Evolutionary conservation across 306 rosid species (phyloP), one percentile per base, ranked within the genome.

Genomic region (Cercis canadensis): DNA sequence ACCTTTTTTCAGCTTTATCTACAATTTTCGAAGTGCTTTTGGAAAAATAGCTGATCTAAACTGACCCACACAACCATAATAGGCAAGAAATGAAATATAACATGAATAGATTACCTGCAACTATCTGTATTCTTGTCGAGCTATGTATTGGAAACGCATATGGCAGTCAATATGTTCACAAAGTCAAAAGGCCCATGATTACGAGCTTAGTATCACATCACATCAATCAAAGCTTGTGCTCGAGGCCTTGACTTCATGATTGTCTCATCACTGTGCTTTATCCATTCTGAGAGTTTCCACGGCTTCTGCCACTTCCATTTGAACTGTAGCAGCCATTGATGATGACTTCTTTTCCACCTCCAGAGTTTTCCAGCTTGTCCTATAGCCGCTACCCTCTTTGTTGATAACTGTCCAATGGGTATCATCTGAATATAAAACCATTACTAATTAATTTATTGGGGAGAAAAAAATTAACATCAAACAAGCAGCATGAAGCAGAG

Each of bases 241-340:
- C 83, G 84, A 62, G 92, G 84, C 86, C 79, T 87, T 31, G 96
- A 77, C 65, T 85, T 79, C 81, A 90, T 86, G 75, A 90, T 86
- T 56, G 96, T 90, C 82, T 90, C 94, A 61, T 90, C 96, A 55
- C 83, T 86, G 74, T 90, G 96, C 82, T 90, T 90, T 74, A 90
- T 90, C 96, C 89, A 90, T 72, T 90, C 96, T 33, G 96, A 90
- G 83, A 90, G 96, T 79, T 79, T 90, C 96, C 96, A 90, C 8
- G 96, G 96, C 75, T 90, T 90, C 72, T 90, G 96, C 96, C 96
- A 90, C 74, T 88, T 90, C 96, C 96, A 90, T 73, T 87, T 90
- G 81, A 90, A 90, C 79, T 90, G 94, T 81, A 90, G 69, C 78
- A 90, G 76, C 96, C 96, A 90, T 87, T 90, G 96, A 76, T 90